Evolutionary conservation across 768 basidiomycete species (phyloP), one percentile per base, ranked within the genome.

Genomic region (Boletellus ananas): DNA sequence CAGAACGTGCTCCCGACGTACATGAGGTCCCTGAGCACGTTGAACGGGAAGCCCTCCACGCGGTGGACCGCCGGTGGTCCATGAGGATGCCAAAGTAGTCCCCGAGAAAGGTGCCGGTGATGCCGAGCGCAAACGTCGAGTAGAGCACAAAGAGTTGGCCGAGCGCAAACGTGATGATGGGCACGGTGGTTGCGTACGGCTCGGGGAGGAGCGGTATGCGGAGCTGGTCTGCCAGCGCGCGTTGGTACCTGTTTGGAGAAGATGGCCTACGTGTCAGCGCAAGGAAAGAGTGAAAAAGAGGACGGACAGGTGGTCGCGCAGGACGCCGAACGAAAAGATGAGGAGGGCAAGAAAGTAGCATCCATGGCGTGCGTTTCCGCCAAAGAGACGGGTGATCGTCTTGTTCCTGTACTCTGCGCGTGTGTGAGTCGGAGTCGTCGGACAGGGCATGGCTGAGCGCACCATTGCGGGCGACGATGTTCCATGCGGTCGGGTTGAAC

Each of bases 11-110:
- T 92, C 8, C 95, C 95, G 40, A 93, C 88, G 64, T 99, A 98
- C 95, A 99, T 99, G 0, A 95, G 95, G 67, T 96, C 87, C 18
- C 81, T 76, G 36, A 94, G 76, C 42, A 96, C 79, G 65, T 95
- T 95, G 78, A 97, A 99, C 0, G 95, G 95, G 75, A 99, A 99
- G 66, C 89, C 87, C 61, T 93, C 87, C n/a, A 97, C 94, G 45
- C 90, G 77, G 52, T n/a, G n/a, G n/a, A n/a, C n/a, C n/a, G n/a
- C n/a, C n/a, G n/a, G n/a, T 85, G 76, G 61, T 91, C 84, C 92
- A 87, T 93, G 55, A 90, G 70, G 52, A 91, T 89, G 4, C 87
- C 90, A 57, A 92, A 90, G 63, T 90, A 90, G 63, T 88, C 88
- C 1, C 72, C 88, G 40, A 91, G 74, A 74, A 94, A 96, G 2